phyloP scores from a whole-genome alignment of 108 stramenopile genomes.

The Nitzschia sp. region DNA sequence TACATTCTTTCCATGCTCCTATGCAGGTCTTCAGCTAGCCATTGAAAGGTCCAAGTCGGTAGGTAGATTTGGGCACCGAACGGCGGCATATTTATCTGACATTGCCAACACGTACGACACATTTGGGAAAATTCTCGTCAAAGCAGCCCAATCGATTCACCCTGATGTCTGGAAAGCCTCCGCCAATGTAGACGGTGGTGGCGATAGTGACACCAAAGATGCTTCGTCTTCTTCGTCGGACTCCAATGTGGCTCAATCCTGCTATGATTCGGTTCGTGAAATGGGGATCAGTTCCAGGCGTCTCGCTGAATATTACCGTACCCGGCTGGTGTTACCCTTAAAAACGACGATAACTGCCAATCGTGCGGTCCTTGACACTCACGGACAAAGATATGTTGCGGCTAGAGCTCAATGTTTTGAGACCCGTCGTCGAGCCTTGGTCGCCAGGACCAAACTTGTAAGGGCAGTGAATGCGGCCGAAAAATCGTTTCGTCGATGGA shows the following conservation, averaged over 20 bases:
- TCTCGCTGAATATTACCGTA: constrained; percentile 10
- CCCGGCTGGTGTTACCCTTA: constrained; percentile 1
- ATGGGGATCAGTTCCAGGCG: neutral
- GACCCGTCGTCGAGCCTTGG: constrained; percentile 4
- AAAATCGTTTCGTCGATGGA: constrained; percentile 20
- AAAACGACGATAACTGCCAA: constrained; percentile 4
- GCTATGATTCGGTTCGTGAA: neutral
- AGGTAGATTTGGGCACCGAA: neutral
- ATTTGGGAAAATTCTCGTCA: constrained; percentile 18
- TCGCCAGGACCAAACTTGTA: constrained; percentile 6
- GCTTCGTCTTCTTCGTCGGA: neutral
- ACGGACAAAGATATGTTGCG: constrained; percentile 10
- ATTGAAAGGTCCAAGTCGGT: constrained; percentile 14
- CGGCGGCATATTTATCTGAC: constrained; percentile 13
- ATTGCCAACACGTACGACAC: constrained; percentile 20
- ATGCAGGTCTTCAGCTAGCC: constrained; percentile 31
- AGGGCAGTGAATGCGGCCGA: constrained; percentile 14
- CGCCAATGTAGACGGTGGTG: constrained; percentile 2
- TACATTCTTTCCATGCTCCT: no score
- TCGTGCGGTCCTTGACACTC: neutral
- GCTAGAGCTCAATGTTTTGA: constrained; percentile 12
- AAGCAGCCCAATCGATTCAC: constrained; percentile 1
- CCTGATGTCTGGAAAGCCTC: constrained; percentile 9
- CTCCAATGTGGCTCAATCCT: neutral
- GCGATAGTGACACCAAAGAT: neutral